These are phyloP conservation scores for Ophiostoma ulmi DNA, from an alignment of 2,329 filamentous ascomycete species.

Conservation along the genomic window DNA sequence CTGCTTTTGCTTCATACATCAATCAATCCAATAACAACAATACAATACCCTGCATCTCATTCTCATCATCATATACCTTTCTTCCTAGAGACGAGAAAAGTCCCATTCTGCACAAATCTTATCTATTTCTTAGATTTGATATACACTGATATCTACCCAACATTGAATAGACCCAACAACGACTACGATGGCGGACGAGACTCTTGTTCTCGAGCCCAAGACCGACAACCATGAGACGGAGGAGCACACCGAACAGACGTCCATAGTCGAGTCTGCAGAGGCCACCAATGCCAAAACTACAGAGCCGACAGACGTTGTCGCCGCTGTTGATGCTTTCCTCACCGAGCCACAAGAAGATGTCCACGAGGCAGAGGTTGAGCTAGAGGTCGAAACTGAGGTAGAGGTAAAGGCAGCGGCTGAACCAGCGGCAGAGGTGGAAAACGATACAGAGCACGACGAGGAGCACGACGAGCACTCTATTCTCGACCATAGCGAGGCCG, in stretches of 20 bases:
- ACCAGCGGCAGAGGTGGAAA: not conserved
- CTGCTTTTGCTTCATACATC: not conserved
- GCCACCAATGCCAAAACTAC: not conserved
- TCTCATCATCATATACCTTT: not conserved
- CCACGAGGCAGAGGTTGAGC: not conserved
- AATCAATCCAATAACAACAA: not conserved
- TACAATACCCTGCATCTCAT: not conserved
- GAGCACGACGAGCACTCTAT: not conserved
- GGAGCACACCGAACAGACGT: not conserved
- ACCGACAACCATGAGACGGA: constrained; percentile 35
- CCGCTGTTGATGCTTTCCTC: not conserved
- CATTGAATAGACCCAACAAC: not conserved
- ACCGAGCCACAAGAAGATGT: not conserved
- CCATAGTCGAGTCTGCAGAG: not conserved
- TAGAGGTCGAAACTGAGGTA: not conserved
- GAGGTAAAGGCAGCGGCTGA: not conserved
- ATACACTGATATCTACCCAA: no score
- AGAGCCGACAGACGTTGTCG: not conserved
- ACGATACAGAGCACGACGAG: not conserved
- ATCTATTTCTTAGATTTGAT: no score
- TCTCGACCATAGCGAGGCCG: constrained; percentile 16
- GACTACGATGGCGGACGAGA: constrained; percentile 30
- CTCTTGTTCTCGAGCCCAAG: constrained; percentile 45
- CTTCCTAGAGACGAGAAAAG: not conserved
- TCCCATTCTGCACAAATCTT: not conserved